Evolutionary conservation across 345 rosid species (phyloP), one percentile per base, ranked within the genome.

Genomic region (Aquilaria sinensis): DNA sequence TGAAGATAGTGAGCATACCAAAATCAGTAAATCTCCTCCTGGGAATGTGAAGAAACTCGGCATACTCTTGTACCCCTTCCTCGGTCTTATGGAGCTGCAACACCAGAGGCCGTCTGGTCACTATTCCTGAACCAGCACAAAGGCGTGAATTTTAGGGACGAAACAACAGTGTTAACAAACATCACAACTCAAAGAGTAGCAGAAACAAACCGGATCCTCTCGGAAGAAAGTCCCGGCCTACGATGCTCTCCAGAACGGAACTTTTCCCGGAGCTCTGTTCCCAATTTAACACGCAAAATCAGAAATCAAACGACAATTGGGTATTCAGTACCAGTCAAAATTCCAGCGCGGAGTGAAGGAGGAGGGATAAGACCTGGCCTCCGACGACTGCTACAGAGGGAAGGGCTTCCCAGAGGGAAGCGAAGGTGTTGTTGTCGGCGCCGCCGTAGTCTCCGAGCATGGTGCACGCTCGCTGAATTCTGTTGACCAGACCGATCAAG

Each of bases 321-420:
- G 11, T 10, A 34, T 14, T 29, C 9, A 46, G 32, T 30, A 52
- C 16, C 32, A 41, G 4, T 11, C 4, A 3, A 48, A 57, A 9
- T 13, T 31, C 30, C 51, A 7, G 34, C 6, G 16, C 10, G 37
- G 23, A 33, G 14, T 6, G 34, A 10, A 48, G 12, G 14, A 14
- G 12, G 13, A 53, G 51, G 52, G 30, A 15, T 0, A 47, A 31
- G 10, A 83, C 88, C 83, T 83, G 85, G 56, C 89, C 87, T 31
- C 85, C 89, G 53, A 86, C 89, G 61, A 83, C 89, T 55, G 46
- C 81, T 47, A 86, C 84, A 58, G 92, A 78, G 5, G 92, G 89
- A 71, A 86, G 89, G 49, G 87, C 77, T 68, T 83, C 92, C 92
- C 89, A 84, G 15, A 83, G 92, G 13, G 89, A 77, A 71, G 85